Evolutionary conservation across 257 asterid species (phyloP).

Genomic region (Solanum etuberosum): DNA sequence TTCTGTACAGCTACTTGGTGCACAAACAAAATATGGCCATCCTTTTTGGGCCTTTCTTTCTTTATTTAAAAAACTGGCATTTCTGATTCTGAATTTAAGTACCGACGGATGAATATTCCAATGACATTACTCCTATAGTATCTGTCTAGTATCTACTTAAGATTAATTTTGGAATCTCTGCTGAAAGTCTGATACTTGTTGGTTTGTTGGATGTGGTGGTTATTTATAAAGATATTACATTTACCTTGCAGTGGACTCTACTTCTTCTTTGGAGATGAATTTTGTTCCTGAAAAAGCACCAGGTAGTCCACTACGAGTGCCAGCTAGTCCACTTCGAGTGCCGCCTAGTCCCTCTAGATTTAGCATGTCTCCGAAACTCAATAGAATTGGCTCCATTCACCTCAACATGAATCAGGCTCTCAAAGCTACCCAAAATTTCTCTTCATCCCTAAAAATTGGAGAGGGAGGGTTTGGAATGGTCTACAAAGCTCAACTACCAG

Average conservation of each 20-base stretch:
- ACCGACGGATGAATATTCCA: neutral
- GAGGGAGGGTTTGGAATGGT: conserved; percentile 96
- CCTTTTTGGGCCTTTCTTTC: neutral
- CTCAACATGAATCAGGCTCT: conserved; percentile 58
- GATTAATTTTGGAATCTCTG: neutral
- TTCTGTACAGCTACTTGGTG: neutral
- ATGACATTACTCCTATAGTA: neutral
- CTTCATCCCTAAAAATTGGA: conserved; percentile 55
- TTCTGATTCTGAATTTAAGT: neutral
- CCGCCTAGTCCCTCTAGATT: conserved; percentile 95
- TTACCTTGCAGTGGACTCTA: conserved; percentile 49
- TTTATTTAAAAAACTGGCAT: neutral
- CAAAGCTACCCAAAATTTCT: conserved; percentile 69
- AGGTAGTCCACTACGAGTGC: conserved; percentile 65
- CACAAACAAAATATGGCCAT: neutral
- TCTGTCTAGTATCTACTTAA: neutral
- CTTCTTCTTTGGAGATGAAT: conserved; percentile 50
- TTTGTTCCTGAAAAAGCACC: conserved; percentile 43
- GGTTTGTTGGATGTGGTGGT: neutral
- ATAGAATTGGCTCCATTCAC: conserved; percentile 79
- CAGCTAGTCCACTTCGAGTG: conserved; percentile 64
- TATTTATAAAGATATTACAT: neutral
- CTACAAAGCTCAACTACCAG: conserved; percentile 78
- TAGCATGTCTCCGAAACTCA: conserved; percentile 84
- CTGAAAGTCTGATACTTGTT: neutral